Evolutionary conservation across 805 yeast species (phyloP), one percentile per base, ranked within the genome.

Genomic region (Barnettozyma sucrosica): DNA sequence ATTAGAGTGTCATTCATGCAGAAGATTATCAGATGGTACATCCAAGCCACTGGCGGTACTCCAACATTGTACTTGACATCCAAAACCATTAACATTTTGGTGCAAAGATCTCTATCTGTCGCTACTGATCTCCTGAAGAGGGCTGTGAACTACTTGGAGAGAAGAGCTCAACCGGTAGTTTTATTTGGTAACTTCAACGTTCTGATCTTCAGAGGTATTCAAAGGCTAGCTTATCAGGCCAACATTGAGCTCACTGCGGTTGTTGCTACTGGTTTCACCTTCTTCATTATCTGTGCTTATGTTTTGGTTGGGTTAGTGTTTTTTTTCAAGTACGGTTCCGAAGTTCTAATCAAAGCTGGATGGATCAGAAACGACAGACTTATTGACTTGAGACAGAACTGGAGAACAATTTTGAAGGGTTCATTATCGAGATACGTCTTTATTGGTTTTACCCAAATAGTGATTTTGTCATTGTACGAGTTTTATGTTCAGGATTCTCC

Each of bases 11-110:
- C 68, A 13, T 87, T 89, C 59, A 84, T 92, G 79, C 97, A 90
- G 65, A 65, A 72, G 38, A 85, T 89, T 52, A 84, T 93, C 54
- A 79, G 83, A 64, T 92, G 99, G 99, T 92, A 92, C 65, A 83
- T 92, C 45, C 97, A 92, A 68, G 72, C 96, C 7, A 93, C 99
- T 1, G 97, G 97, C 43, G 97, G 97, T 37, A 67, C 76, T 1
- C 96, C 97, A 28, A 68, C 85, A 5, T 72, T 83, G 37, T 80
- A 82, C 59, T 68, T 86, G 52, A 75, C 81, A 14, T 75, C 81
- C 4, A 71, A 79, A 13, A 76, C 85, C 2, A 72, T 76, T 43
- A 80, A 86, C 42, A 79, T 89, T 34, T 70, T 90, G 64, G 86
- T 86, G 20, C 97, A 92, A 67, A 71, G 86, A 72, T 78, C 82